phyloP scores from a whole-genome alignment of 192 early-diverging fungal species.

The Chytriomyces confervae region DNA sequence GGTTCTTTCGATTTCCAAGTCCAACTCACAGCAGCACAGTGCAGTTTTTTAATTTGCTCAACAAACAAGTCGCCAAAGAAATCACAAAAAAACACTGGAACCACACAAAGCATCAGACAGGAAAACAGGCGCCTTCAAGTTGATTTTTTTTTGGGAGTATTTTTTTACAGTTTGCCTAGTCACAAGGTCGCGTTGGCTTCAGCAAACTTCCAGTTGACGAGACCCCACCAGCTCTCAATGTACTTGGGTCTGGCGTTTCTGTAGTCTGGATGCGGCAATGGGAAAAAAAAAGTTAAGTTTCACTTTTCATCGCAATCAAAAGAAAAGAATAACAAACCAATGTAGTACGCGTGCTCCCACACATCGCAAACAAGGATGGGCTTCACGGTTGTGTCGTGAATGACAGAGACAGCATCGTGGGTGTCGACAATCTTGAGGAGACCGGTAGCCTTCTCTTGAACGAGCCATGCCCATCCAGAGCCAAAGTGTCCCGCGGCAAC shows the following conservation, averaged over 20 bases:
- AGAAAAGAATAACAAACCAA: not conserved
- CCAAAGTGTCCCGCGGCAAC: slow-evolving; percentile 52
- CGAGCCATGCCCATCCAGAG: slow-evolving; percentile 54
- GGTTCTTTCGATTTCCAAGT: too few species aligned
- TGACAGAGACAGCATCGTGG: slow-evolving; percentile 45
- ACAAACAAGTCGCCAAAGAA: too few species aligned
- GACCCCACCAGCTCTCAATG: slow-evolving; percentile 91
- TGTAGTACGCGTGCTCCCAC: slow-evolving; percentile 55
- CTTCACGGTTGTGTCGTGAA: slow-evolving; percentile 40
- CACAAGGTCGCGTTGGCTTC: not conserved
- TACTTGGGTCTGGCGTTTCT: slow-evolving; percentile 98
- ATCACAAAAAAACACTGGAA: too few species aligned
- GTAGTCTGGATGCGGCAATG: slow-evolving; percentile 66
- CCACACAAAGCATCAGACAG: too few species aligned
- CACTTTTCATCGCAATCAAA: not conserved
- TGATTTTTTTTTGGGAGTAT: too few species aligned
- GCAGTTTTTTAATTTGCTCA: too few species aligned
- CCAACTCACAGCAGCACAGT: too few species aligned
- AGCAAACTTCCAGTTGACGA: slow-evolving; percentile 91
- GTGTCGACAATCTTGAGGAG: slow-evolving; percentile 48
- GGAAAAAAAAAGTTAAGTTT: too few species aligned
- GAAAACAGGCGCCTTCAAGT: too few species aligned
- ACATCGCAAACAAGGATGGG: slow-evolving; percentile 49
- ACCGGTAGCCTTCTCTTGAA: slow-evolving; percentile 43
- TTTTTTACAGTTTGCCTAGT: too few species aligned